Percentiles rank a stretch among this genome's conserved stretches.
Conservation (phyloP, 257 asterid genomes). For the Solanum paucissectum region DNA sequence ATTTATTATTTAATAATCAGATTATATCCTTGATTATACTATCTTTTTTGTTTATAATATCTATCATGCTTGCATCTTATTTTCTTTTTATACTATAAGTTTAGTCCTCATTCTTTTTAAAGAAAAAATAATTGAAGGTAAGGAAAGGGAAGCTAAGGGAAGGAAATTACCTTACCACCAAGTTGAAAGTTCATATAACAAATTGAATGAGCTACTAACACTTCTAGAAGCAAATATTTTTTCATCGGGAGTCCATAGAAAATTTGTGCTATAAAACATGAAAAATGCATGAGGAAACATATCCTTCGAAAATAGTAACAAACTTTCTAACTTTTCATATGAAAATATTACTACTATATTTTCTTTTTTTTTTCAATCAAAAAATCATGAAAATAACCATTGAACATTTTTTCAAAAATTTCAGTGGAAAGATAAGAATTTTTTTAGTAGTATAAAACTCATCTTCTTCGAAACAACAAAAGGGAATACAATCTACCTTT, state of each 20-base stretch:
- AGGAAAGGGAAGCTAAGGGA: no score
- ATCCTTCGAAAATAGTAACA: not conserved
- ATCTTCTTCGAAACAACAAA: not conserved
- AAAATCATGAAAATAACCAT: not conserved
- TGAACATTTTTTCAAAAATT: no score
- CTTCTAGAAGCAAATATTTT: not conserved
- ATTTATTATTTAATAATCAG: not conserved
- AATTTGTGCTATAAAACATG: no score
- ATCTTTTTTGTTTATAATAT: not conserved
- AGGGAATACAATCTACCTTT: no score
- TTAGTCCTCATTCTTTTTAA: not conserved
- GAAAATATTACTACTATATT: no score
- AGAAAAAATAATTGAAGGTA: no score
- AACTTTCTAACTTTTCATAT: no score
- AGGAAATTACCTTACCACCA: not conserved
- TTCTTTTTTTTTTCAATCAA: no score
- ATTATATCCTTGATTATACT: not conserved
- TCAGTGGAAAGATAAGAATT: accelerated
- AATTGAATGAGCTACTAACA: not conserved
- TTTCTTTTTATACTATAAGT: not conserved
- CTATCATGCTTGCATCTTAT: not conserved
- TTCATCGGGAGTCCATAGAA: not conserved
- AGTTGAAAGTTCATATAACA: no score
- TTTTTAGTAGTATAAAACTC: no score
- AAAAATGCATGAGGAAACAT: no score